Evolutionary conservation across 257 asterid species (phyloP).

Genomic region (Solanum ossicruentum): DNA sequence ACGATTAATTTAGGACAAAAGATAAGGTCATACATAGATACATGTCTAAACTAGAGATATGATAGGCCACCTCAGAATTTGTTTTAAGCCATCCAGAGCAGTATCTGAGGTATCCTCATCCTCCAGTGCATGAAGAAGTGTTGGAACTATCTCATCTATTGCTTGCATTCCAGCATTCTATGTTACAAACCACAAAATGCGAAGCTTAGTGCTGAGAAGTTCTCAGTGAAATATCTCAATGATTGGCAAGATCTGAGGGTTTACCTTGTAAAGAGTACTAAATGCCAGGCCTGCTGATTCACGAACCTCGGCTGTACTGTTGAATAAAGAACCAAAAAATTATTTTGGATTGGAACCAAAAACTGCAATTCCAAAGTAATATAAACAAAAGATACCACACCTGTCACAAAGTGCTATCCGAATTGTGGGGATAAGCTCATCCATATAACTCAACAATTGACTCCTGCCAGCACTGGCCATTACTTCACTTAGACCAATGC

Average conservation of each 20-base stretch:
- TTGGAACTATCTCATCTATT: conserved; percentile 96
- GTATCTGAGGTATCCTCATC: conserved; percentile 81
- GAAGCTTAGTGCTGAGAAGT: neutral
- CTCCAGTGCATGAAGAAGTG: conserved; percentile 91
- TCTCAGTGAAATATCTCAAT: neutral
- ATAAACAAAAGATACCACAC: conserved; percentile 24
- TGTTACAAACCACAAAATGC: neutral
- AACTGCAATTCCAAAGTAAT: neutral
- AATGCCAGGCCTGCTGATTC: conserved; percentile 94
- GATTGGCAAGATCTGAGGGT: neutral
- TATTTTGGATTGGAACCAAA: neutral
- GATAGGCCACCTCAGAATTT: conserved; percentile 63
- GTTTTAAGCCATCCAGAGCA: conserved; percentile 98
- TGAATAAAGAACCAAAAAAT: conserved; percentile 5
- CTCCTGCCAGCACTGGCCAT: conserved; percentile 96
- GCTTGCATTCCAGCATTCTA: conserved; percentile 99
- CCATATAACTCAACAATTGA: conserved; percentile 85
- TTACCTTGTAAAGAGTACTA: conserved; percentile 95
- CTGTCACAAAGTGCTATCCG: conserved; percentile 98
- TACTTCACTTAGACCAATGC: conserved; percentile 96
- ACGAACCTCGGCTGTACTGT: conserved; percentile 79
- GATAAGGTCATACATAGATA: neutral
- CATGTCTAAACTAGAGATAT: neutral
- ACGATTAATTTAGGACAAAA: neutral
- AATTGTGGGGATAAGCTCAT: conserved; percentile 81